Evolutionary conservation across 805 yeast species (phyloP).

Genomic region (Kodamaea leandrae): DNA sequence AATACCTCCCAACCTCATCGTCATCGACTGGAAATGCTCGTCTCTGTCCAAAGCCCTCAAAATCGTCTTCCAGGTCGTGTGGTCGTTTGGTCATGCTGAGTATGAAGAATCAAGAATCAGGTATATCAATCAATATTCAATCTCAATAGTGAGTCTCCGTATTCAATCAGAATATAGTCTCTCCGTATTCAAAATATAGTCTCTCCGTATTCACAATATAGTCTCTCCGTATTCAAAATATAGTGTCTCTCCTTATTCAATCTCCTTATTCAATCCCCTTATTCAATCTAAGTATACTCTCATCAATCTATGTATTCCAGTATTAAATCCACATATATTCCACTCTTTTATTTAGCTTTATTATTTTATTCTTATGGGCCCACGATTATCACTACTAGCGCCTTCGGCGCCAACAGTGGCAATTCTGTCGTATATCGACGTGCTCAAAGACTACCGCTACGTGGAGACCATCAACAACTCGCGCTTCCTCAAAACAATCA

Average conservation of each 20-base stretch:
- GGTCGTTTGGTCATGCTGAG: neutral
- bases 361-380: slow-evolving; percentile 61
- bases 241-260: too few relatives aligned
- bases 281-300: too few relatives aligned
- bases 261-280: too few relatives aligned
- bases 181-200: too few relatives aligned
- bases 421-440: slow-evolving; percentile 83
- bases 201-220: too few relatives aligned
- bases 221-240: too few relatives aligned
- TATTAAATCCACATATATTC: neutral
- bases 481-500: slow-evolving; percentile 80
- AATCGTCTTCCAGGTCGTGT: neutral
- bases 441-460: slow-evolving; percentile 72
- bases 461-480: slow-evolving; percentile 73
- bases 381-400: slow-evolving; percentile 77
- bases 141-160: too few relatives aligned
- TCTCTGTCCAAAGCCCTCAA: slow-evolving; percentile 26
- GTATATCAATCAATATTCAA: too few relatives aligned
- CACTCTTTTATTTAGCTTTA: neutral
- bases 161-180: too few relatives aligned
- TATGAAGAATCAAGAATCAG: too few relatives aligned
- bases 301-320: neutral
- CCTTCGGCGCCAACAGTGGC: slow-evolving; percentile 93
- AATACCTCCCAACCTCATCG: slow-evolving; percentile 23
- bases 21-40: slow-evolving; percentile 24